Conservation (phyloP, 1,284 basidiomycete genomes). For the Ustilago nuda region DNA sequence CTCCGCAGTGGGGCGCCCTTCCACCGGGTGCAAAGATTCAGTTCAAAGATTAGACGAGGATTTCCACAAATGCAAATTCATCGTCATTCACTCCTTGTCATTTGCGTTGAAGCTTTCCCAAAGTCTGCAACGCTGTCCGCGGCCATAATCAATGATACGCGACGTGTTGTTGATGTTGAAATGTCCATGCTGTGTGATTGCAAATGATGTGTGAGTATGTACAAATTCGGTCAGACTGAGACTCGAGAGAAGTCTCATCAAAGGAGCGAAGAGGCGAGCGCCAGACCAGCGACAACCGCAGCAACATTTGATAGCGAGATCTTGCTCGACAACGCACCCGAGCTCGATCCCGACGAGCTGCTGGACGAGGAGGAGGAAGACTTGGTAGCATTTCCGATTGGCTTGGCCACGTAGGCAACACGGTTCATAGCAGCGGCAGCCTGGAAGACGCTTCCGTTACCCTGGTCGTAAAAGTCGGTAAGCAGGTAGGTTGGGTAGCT, state of each 20-base stretch:
- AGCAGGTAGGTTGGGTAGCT: slow-evolving; percentile 79
- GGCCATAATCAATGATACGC: neutral
- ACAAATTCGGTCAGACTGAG: neutral
- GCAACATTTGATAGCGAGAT: neutral
- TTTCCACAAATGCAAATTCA: neutral
- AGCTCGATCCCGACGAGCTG: slow-evolving; percentile 23
- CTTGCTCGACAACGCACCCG: slow-evolving; percentile 11
- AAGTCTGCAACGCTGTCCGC: neutral
- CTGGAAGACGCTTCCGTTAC: slow-evolving; percentile 54
- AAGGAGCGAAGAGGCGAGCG: slow-evolving; percentile 18
- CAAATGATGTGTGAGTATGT: neutral
- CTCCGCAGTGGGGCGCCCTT: slow-evolving; percentile 59
- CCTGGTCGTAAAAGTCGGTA: slow-evolving; percentile 69
- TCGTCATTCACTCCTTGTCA: neutral
- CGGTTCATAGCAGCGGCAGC: slow-evolving; percentile 69
- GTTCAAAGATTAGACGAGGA: slow-evolving; percentile 41
- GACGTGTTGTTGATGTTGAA: neutral
- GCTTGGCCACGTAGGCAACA: slow-evolving; percentile 61
- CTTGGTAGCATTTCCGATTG: slow-evolving; percentile 38
- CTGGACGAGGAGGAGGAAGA: slow-evolving; percentile 17
- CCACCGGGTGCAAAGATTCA: slow-evolving; percentile 58
- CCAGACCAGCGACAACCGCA: slow-evolving; percentile 2
- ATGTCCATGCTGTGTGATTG: slow-evolving; percentile 6
- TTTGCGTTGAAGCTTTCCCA: neutral
- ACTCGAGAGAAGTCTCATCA: neutral